These are phyloP conservation scores for Flaveria bidentis DNA, from an alignment of 129 eudicot genomes.

Conservation along the genomic window DNA sequence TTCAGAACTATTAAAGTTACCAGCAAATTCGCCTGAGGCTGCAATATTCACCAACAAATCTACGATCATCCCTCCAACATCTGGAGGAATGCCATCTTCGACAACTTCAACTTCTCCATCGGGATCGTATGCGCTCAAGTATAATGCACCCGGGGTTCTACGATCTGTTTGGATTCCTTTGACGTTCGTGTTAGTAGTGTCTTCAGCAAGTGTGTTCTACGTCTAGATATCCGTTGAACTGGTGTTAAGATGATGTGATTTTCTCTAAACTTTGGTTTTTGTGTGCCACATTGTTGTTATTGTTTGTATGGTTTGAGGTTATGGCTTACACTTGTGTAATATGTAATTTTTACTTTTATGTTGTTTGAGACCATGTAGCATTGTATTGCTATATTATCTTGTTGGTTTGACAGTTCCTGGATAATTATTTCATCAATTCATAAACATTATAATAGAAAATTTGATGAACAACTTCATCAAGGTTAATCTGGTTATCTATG, in stretches of 20 bases:
- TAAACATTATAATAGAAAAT: no score
- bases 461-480: no score
- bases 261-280: background rate
- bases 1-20: conserved; percentile 34
- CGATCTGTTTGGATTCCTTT: conserved; percentile 7
- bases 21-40: conserved; percentile 37
- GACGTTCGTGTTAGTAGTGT: conserved; percentile 19
- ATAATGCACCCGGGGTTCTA: conserved; percentile 12
- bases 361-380: conserved; percentile 3
- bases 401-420: conserved; percentile 1
- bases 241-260: conserved; percentile 12
- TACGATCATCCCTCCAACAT: conserved; percentile 10
- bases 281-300: background rate
- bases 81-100: conserved; percentile 21
- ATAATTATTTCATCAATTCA: no score
- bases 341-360: conserved; percentile 1
- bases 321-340: conserved; percentile 2
- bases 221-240: conserved; percentile 3
- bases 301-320: conserved; percentile 13
- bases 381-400: conserved; percentile 5
- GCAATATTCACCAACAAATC: conserved; percentile 30
- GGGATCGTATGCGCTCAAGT: conserved; percentile 24
- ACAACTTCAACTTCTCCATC: background rate
- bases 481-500: no score
- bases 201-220: conserved; percentile 4